Conservation (phyloP, 148 eudicot species). For the Salicornia ramosissima region DNA sequence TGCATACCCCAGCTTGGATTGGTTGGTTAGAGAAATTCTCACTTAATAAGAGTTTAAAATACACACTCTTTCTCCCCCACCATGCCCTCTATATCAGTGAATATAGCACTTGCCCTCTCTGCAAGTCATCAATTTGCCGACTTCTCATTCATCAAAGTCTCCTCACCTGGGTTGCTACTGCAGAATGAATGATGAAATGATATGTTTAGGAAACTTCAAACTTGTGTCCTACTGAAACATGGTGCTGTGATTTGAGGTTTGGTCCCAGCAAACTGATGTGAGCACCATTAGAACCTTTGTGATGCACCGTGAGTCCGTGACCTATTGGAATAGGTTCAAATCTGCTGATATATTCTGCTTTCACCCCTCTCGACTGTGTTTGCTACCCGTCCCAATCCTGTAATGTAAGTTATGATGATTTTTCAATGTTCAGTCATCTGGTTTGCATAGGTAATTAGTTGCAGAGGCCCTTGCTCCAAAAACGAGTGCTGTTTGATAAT, state of each 20-base stretch:
- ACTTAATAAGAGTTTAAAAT: slow-evolving; percentile 33
- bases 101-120: neutral
- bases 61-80: neutral
- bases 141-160: slow-evolving; percentile 4
- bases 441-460: neutral
- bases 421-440: neutral
- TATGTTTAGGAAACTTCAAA: slow-evolving; percentile 8
- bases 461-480: neutral
- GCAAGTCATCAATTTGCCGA: slow-evolving; percentile 20
- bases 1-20: slow-evolving; percentile 60
- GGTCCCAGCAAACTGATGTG: neutral
- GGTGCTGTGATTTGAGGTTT: neutral
- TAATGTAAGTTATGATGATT: slow-evolving; percentile 1
- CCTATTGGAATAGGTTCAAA: neutral
- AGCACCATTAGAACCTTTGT: slow-evolving; percentile 2
- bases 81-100: neutral
- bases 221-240: neutral
- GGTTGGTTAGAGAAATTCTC: slow-evolving; percentile 54
- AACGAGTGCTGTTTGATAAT: neutral
- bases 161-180: neutral
- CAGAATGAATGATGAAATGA: slow-evolving; percentile 5
- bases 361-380: neutral
- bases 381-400: neutral
- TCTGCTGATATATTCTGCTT: slow-evolving; percentile 16
- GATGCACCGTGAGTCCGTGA: slow-evolving; percentile 6